phyloP scores from a whole-genome alignment of 345 rosid species.

The Excoecaria agallocha region DNA sequence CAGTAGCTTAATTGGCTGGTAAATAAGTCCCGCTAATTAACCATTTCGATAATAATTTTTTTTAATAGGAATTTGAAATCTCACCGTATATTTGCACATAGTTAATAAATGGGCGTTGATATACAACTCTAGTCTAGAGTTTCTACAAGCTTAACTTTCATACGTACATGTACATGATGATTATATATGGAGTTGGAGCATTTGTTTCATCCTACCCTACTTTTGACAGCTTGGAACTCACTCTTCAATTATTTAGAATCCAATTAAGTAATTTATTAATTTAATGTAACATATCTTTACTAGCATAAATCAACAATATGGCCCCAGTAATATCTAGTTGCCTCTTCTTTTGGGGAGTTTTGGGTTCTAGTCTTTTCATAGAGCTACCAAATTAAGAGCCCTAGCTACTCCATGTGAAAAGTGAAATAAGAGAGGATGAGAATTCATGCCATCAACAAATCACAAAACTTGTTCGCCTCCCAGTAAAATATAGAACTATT shows the following conservation, averaged over 20 bases:
- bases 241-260: constrained; percentile 39
- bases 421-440: background rate
- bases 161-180: background rate
- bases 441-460: background rate
- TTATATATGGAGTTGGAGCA: constrained; percentile 6
- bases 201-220: constrained; percentile 29
- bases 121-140: background rate
- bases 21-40: no score
- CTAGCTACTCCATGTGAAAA: background rate
- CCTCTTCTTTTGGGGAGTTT: constrained; percentile 29
- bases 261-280: constrained; percentile 10
- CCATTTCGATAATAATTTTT: no score
- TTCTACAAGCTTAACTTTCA: constrained; percentile 3
- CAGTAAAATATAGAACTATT: background rate
- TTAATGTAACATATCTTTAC: constrained; percentile 25
- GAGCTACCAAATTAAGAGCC: background rate
- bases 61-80: no score
- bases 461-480: background rate
- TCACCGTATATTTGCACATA: no score
- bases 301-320: constrained; percentile 14
- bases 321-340: constrained; percentile 39
- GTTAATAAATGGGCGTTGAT: no score
- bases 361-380: constrained; percentile 22
- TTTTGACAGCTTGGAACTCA: constrained; percentile 46
- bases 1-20: no score